These are phyloP conservation scores for Lathyrus aphaca DNA, from an alignment of 306 rosid genomes.

Conservation along the genomic window DNA sequence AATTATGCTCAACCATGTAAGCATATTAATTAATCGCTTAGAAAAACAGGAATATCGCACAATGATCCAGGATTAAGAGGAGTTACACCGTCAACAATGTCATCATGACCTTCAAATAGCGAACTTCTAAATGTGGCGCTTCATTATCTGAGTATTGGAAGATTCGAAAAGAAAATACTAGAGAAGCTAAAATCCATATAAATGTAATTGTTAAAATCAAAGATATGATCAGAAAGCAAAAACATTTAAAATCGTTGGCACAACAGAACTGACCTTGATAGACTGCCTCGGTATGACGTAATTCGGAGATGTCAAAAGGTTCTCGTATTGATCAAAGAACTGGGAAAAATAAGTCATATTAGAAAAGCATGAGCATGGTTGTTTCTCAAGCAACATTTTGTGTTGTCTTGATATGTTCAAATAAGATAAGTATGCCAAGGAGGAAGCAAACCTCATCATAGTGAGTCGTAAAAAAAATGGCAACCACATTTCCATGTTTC, in stretches of 20 bases:
- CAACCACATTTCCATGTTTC: slow-evolving; percentile 72
- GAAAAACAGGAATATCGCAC: slow-evolving; percentile 22
- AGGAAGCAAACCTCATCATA: slow-evolving; percentile 71
- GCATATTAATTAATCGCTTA: no score
- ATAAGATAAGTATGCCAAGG: no score
- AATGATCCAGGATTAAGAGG: slow-evolving; percentile 26
- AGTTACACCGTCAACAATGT: slow-evolving; percentile 75
- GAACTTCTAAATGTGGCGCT: slow-evolving; percentile 88
- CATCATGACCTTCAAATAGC: no score
- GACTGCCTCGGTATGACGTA: slow-evolving; percentile 98
- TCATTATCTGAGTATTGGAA: slow-evolving; percentile 86
- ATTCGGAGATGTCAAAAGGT: slow-evolving; percentile 81
- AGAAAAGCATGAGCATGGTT: slow-evolving; percentile 42
- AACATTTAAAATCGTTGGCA: slow-evolving; percentile 27
- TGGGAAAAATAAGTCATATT: slow-evolving; percentile 45
- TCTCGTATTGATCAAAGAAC: no score
- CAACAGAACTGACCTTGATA: slow-evolving; percentile 80
- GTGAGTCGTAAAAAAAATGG: slow-evolving; percentile 73
- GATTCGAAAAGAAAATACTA: slow-evolving; percentile 86
- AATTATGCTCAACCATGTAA: slow-evolving; percentile 59
- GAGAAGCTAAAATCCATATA: slow-evolving; percentile 70
- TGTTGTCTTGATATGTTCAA: slow-evolving; percentile 37
- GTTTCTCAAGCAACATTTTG: slow-evolving; percentile 35
- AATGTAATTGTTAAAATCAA: slow-evolving; percentile 32
- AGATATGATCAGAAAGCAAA: slow-evolving; percentile 25